Evolutionary conservation across 1,284 basidiomycete species (phyloP).

Genomic region (Naganishia albida): DNA sequence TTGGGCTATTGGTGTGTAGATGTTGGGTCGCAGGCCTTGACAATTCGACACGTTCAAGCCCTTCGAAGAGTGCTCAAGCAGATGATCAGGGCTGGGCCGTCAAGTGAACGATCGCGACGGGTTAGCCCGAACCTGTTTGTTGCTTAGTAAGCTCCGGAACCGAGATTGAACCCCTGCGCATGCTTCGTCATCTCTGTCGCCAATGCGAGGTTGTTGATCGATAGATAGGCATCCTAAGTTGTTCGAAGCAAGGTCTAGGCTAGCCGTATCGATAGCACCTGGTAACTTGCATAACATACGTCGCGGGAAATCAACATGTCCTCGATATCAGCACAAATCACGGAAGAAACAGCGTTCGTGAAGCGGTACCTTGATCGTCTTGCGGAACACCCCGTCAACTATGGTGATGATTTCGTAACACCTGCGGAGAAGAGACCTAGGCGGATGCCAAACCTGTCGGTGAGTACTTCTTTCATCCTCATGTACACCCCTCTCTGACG

Average conservation of each 20-base stretch:
- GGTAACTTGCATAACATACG: neutral
- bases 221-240: too few relatives aligned
- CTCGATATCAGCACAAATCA: slow-evolving; percentile 7
- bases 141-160: too few relatives aligned
- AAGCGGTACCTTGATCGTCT: slow-evolving; percentile 71
- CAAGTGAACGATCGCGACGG: too few relatives aligned
- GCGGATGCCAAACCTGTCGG: slow-evolving; percentile 70
- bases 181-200: neutral
- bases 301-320: neutral
- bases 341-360: slow-evolving; percentile 68
- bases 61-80: too few relatives aligned
- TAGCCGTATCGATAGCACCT: neutral
- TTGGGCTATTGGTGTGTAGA: too few relatives aligned
- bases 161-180: too few relatives aligned
- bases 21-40: too few relatives aligned
- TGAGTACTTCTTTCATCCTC: slow-evolving; percentile 54
- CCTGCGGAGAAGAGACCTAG: slow-evolving; percentile 69
- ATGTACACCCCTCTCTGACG: neutral
- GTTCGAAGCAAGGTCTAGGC: neutral
- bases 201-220: too few relatives aligned
- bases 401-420: slow-evolving; percentile 73
- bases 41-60: too few relatives aligned
- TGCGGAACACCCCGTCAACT: slow-evolving; percentile 67
- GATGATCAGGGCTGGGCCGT: too few relatives aligned
- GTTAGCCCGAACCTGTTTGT: too few relatives aligned